Conservation (phyloP, 371 early-diverging fungal genomes). For the Funneliformis caledonium region DNA sequence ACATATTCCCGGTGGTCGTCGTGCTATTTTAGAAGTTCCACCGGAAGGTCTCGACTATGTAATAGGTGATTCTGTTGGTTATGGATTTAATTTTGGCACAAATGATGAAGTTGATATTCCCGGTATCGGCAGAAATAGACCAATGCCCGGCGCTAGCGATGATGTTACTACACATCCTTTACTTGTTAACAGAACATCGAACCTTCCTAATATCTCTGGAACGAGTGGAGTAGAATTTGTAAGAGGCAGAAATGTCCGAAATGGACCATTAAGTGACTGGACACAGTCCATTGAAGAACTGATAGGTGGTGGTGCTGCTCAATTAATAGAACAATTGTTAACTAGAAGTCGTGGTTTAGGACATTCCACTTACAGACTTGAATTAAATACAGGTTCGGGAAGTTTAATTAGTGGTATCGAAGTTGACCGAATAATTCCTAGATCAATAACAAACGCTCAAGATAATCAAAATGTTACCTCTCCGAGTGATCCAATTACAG, state of each 20-base stretch:
- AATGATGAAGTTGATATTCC: slow-evolving; percentile 45
- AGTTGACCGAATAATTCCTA: slow-evolving; percentile 48
- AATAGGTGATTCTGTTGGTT: slow-evolving; percentile 43
- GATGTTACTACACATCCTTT: slow-evolving; percentile 75
- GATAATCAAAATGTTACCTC: slow-evolving; percentile 31
- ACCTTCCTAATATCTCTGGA: slow-evolving; percentile 43
- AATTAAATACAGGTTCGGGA: slow-evolving; percentile 54
- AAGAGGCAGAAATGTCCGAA: slow-evolving; percentile 40
- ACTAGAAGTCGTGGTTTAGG: slow-evolving; percentile 53
- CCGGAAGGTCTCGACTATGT: slow-evolving; percentile 47
- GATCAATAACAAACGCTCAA: slow-evolving; percentile 31
- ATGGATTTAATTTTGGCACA: slow-evolving; percentile 46
- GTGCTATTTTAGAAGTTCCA: slow-evolving; percentile 42
- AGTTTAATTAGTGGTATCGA: slow-evolving; percentile 52
- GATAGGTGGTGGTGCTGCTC: slow-evolving; percentile 69
- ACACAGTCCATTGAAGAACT: slow-evolving; percentile 69
- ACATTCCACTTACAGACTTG: slow-evolving; percentile 58
- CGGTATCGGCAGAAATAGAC: slow-evolving; percentile 43
- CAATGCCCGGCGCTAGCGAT: slow-evolving; percentile 47
- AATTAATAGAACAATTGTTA: slow-evolving; percentile 70
- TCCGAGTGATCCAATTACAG: slow-evolving; percentile 53
- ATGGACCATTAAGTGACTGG: slow-evolving; percentile 38
- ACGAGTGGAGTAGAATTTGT: slow-evolving; percentile 41
- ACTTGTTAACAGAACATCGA: slow-evolving; percentile 54
- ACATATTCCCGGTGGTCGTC: slow-evolving; percentile 26